phyloP scores from a whole-genome alignment of 2,329 filamentous ascomycete species.

The Ambrosiella xylebori region DNA sequence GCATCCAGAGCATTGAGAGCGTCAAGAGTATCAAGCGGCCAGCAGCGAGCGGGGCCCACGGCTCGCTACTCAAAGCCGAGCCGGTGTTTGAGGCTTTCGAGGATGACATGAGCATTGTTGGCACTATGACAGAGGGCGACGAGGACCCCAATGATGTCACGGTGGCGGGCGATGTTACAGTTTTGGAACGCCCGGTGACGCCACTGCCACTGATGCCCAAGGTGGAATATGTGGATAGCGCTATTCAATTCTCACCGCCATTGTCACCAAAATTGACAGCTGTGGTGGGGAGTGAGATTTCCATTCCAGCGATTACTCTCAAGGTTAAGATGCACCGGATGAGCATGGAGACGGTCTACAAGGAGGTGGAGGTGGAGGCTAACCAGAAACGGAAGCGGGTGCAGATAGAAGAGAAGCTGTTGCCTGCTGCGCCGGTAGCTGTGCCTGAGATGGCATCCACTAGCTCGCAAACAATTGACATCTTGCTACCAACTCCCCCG shows the following conservation, averaged over 20 bases:
- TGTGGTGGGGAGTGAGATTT: background rate
- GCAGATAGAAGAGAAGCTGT: background rate
- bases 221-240: constrained; percentile 52
- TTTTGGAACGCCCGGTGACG: constrained; percentile 13
- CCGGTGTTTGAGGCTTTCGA: constrained; percentile 39
- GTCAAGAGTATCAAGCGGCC: constrained; percentile 21
- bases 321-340: constrained; percentile 7
- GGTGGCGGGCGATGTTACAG: constrained; percentile 4
- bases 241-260: constrained; percentile 69
- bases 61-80: constrained; percentile 35
- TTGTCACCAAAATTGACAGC: constrained; percentile 44
- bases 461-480: constrained; percentile 43
- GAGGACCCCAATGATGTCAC: constrained; percentile 6
- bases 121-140: constrained; percentile 6
- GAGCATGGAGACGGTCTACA: background rate
- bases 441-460: constrained; percentile 43
- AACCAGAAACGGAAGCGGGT: constrained; percentile 59
- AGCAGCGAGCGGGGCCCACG: constrained; percentile 35
- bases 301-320: constrained; percentile 4
- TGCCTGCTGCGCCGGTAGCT: constrained; percentile 15
- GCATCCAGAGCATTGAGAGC: constrained; percentile 33
- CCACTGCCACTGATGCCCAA: constrained; percentile 17
- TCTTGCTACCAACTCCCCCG: constrained; percentile 17
- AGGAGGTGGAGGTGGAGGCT: constrained; percentile 45
- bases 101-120: constrained; percentile 24